Base-by-base conservation (phyloP, 805 yeast genomes). In the Saturnispora halmiae region DNA sequence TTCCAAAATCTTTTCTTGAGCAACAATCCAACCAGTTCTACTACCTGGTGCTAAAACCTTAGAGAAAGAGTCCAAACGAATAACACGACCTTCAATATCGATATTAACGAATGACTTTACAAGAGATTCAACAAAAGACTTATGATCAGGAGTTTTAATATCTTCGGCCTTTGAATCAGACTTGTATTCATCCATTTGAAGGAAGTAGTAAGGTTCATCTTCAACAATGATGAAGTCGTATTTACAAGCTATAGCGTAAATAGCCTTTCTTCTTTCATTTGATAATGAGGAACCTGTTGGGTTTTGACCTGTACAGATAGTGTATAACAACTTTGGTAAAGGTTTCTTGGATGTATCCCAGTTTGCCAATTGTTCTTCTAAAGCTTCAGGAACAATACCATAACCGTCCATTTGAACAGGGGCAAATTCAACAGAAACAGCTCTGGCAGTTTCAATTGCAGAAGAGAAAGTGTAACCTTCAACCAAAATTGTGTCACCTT, bases 141-240 rank as follows among this genome's bases (percentile, higher is more conserved):
- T 77, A 56, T 81, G 92, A 37, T 67, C 50, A 31, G 51, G 58
- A 11, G 51, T 42, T 19, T 46, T 33, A n/a, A 51, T 48, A 20
- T 46, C 50, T 13, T 65, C 46, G 9, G 53, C 45, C 19, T 52
- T 53, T 46, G 72, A 64, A 43, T 73, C 76, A 20, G 55, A 50
- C 19, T 75, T 66, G 68, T 85, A 92, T 36, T 72, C 58, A 45
- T 82, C 90, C 94, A 90, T 86, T 66, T 90, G 98, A 59, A 90
- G 69, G 69, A 86, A 90, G 70, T 85, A 90, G 76, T 90, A 90
- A 41, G 98, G 98, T 65, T 92, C 98, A 61, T 90, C 98, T 67
- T 90, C 98, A 39, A 90, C 61, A 51, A 90, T 79, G 42, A 90
- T 54, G 58, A 90, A 71, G 64, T 92, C 96, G 61, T 87, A 82